Evolutionary conservation across 2,329 filamentous ascomycete species (phyloP), one percentile per base, ranked within the genome.

Genomic region (Fusarium coicis): DNA sequence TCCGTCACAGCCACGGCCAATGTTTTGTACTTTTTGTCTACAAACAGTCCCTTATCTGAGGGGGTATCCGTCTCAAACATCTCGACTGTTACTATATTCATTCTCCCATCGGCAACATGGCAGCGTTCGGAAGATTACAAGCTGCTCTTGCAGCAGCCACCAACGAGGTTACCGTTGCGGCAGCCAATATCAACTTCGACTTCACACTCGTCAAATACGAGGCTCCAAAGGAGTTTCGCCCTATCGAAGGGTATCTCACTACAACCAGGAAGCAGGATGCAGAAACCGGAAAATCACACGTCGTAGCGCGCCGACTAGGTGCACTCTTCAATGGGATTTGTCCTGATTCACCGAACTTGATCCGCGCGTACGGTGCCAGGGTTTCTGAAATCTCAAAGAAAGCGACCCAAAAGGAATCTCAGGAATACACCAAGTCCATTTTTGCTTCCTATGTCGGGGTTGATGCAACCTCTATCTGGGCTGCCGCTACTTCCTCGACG

Each of bases 71-170:
- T 21, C 37, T 40, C 37, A 40, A 21, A 2, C 7, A 2, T 5
- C 4, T 21, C 2, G 11, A 40, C 37, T 6, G 4, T 21, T 7
- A 21, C 19, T 11, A 21, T 30, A 30, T 30, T 30, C 19, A 39
- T 39, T 14, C 37, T 21, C 14, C 12, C 10, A 0, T 21, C 37
- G 3, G 1, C 6, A 14, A 6, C 8, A 40, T 40, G 37, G 37
- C 37, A 12, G 37, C 37, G 11, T 9, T 40, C 14, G 37, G 37
- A 6, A 40, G 8, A 14, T 40, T 40, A 1, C 37, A 21, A 40
- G 37, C 37, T 21, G 37, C 37, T 14, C 19, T 40, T 1, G 37
- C 37, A 40, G 19, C 37, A 0, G 37, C 37, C 8, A 40, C 37
- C 12, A 40, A 40, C 37, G 37, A 40, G 12, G 37, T 40, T 3